A percentile compares a stretch with the other conserved stretches of the same genome.
phyloP scores from a whole-genome alignment of 2,329 filamentous ascomycete genomes.

The Monosporascus sp. region DNA sequence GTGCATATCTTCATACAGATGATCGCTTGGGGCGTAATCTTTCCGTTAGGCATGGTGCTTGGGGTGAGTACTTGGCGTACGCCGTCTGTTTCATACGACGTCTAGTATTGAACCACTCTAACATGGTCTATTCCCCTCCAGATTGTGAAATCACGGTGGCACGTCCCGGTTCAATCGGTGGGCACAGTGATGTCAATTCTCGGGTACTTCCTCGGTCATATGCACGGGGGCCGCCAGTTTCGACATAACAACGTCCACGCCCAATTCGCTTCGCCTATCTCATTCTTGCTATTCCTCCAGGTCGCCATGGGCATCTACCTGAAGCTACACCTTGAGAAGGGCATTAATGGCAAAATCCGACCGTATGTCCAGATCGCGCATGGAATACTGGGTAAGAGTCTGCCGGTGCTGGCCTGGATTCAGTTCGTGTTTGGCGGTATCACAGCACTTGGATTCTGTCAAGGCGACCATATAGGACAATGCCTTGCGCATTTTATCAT shows the following conservation, averaged over 20 bases:
- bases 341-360: slow-evolving; percentile 74
- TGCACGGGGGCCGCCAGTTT: slow-evolving; percentile 86
- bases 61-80: slow-evolving; percentile 55
- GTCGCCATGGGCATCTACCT: slow-evolving; percentile 80
- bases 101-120: not conserved
- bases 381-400: slow-evolving; percentile 76
- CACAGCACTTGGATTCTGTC: slow-evolving; percentile 86
- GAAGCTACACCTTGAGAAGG: slow-evolving; percentile 81
- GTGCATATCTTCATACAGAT: slow-evolving; percentile 87
- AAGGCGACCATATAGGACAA: slow-evolving; percentile 84
- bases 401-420: slow-evolving; percentile 82
- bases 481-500: slow-evolving; percentile 98
- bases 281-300: slow-evolving; percentile 74
- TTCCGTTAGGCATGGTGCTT: slow-evolving; percentile 91
- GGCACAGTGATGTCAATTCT: slow-evolving; percentile 72
- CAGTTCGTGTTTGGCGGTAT: slow-evolving; percentile 98
- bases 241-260: slow-evolving; percentile 70
- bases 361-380: slow-evolving; percentile 68
- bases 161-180: slow-evolving; percentile 80
- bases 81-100: not conserved
- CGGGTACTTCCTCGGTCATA: slow-evolving; percentile 88
- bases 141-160: slow-evolving; percentile 89
- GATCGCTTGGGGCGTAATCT: slow-evolving; percentile 84
- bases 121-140: slow-evolving; percentile 30
- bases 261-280: slow-evolving; percentile 73